Base-by-base conservation (phyloP, 164 flowering plant species). In the Santalum album region DNA sequence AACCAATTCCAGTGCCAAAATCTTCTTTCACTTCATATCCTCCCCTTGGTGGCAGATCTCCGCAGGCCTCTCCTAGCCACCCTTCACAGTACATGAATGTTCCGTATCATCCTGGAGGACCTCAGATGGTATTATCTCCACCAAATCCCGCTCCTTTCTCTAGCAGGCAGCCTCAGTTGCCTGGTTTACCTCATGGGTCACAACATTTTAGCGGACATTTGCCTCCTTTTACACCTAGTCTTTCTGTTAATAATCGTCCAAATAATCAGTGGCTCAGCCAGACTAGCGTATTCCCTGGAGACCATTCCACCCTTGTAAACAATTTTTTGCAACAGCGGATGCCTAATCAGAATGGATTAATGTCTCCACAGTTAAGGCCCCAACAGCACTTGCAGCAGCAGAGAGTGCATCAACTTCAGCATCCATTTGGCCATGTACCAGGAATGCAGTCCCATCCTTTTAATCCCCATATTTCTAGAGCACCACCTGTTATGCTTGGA, bases 11-110 rank as follows among this genome's bases (percentile, higher is more conserved):
- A 49, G 66, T 66, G 29, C 79, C 82, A 25, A 75, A 77, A 46
- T 73, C 86, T 35, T 60, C 74, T 32, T 79, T 68, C 47, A 69
- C 78, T 54, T 77, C 84, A 1, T 75, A 66, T 46, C 81, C 81
- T 64, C 83, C 81, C 19, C 69, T 76, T 14, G 79, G 75, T 44
- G 75, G 71, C 36, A 60, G 53, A 49, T 63, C 76, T 57, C 76
- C 63, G 45, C 78, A 65, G 53, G 62, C 71, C 59, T 76, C 83
- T 25, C 78, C 76, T 16, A 63, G 64, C 34, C 61, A 52, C n/a
- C 64, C 60, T 53, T 53, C 76, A 25, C 64, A 52, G 32, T 72
- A 64, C 29, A 51, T 58, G 6, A 73, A 71, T 53, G 38, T 70
- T 27, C 63, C 75, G 17, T 67, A 69, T 61, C 65, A 55, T 49